phyloP scores from a whole-genome alignment of 257 asterid species.

The Capsicum rhomboideum region DNA sequence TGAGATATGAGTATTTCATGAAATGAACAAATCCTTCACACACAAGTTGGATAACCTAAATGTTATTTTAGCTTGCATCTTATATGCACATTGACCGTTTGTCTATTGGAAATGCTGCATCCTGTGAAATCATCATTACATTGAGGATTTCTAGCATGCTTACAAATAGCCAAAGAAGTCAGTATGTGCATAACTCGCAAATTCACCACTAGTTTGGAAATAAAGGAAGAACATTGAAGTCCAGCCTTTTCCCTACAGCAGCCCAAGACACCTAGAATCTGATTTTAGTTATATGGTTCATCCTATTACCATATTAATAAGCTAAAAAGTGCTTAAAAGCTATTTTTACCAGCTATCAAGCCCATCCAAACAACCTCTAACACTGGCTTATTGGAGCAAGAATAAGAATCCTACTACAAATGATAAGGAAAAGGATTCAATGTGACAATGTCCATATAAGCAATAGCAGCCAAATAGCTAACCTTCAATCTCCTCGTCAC shows the following conservation, averaged over 20 bases:
- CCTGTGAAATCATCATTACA: background rate
- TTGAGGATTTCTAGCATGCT: background rate
- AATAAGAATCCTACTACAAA: background rate
- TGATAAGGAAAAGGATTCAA: background rate
- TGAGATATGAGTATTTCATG: background rate
- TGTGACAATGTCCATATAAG: background rate
- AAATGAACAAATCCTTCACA: background rate
- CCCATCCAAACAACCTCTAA: background rate
- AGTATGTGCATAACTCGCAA: background rate
- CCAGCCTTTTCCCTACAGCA: background rate
- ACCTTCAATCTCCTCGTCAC: constrained; percentile 93
- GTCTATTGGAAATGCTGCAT: background rate
- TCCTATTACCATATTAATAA: background rate
- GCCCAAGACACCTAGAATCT: background rate
- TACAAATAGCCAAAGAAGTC: background rate
- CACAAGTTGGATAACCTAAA: background rate
- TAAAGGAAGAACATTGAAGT: background rate
- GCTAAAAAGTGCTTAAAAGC: background rate
- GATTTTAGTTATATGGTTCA: background rate
- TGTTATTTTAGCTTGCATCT: background rate
- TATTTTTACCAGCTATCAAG: background rate
- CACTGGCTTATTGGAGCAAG: background rate
- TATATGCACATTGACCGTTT: background rate
- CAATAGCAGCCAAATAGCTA: background rate
- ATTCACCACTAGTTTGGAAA: background rate